phyloP scores from a whole-genome alignment of 2,329 filamentous ascomycete species.

The Pestalotiopsis sp. region DNA sequence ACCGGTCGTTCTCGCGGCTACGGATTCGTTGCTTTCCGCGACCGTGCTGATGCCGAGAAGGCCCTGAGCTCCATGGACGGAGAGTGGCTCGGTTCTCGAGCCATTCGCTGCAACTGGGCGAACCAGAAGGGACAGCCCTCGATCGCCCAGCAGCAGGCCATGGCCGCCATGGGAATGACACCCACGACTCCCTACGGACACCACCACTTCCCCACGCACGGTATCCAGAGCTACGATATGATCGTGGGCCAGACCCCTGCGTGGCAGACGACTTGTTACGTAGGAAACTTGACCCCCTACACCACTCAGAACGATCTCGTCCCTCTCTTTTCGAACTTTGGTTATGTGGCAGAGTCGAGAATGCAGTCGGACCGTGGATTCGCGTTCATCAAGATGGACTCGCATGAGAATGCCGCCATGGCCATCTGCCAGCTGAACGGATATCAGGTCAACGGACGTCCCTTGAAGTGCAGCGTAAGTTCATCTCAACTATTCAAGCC shows the following conservation, averaged over 20 bases:
- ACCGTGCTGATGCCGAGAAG: constrained; percentile 92
- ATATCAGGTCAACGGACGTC: constrained; percentile 96
- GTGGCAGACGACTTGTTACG: constrained; percentile 99
- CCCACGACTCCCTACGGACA: constrained; percentile 95
- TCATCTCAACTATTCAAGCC: constrained; percentile 6
- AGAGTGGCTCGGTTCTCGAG: constrained; percentile 96
- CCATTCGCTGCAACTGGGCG: constrained; percentile 99
- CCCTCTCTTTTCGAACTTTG: constrained; percentile 98
- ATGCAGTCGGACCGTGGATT: constrained; percentile 98
- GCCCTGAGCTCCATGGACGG: constrained; percentile 97
- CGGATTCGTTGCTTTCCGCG: constrained; percentile 96
- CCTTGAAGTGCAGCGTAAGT: constrained; percentile 97
- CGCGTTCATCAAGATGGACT: constrained; percentile 99
- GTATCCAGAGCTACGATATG: constrained; percentile 97
- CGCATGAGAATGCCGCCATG: constrained; percentile 96
- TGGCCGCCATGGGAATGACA: constrained; percentile 97
- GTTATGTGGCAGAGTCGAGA: constrained; percentile 93
- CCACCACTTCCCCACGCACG: constrained; percentile 97
- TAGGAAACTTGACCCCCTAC: constrained; percentile 96
- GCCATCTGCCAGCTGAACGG: constrained; percentile 97
- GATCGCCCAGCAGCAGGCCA: constrained; percentile 95
- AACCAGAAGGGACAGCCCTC: constrained; percentile 99
- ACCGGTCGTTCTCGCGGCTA: constrained; percentile 96
- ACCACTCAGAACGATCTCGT: constrained; percentile 95
- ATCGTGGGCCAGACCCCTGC: constrained; percentile 91